A percentile compares a stretch with the other conserved stretches of the same genome.
Evolutionary conservation across 2,329 filamentous ascomycete genomes (phyloP).

Genomic region (Colletotrichum australisinense): DNA sequence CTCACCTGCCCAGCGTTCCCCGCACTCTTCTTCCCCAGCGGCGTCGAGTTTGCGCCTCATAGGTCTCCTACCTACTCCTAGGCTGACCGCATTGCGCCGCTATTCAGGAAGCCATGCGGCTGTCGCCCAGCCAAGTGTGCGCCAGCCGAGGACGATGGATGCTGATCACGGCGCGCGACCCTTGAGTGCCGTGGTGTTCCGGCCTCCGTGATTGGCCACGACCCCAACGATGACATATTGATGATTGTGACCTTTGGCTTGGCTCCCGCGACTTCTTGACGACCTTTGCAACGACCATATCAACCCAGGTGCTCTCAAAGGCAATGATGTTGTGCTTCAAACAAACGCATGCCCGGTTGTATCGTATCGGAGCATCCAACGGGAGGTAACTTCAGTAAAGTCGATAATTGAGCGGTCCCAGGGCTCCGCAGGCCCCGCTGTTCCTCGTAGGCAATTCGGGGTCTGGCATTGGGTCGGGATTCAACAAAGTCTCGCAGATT

Average conservation of each 20-base stretch:
- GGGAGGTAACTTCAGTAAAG: neutral
- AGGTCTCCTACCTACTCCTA: neutral
- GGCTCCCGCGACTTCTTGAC: constrained; percentile 5
- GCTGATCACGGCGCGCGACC: constrained; percentile 31
- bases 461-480: constrained; percentile 18
- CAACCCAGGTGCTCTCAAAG: neutral
- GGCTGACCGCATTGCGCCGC: constrained; percentile 30
- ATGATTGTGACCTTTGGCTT: constrained; percentile 25
- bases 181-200: constrained; percentile 19
- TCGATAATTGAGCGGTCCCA: neutral
- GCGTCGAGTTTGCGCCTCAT: constrained; percentile 20
- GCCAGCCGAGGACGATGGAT: constrained; percentile 25
- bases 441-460: constrained; percentile 21
- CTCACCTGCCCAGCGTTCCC: constrained; percentile 28
- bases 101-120: constrained; percentile 15
- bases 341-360: neutral
- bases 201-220: constrained; percentile 24
- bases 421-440: constrained; percentile 17
- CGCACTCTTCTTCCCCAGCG: constrained; percentile 15
- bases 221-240: constrained; percentile 30
- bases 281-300: neutral
- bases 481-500: constrained; percentile 30
- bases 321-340: neutral
- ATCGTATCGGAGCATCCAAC: neutral
- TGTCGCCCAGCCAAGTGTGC: constrained; percentile 14